Percentiles rank a stretch among this genome's conserved stretches.
Evolutionary conservation across 2,329 filamentous ascomycete genomes (phyloP).

Genomic region (Penicillium sp.): DNA sequence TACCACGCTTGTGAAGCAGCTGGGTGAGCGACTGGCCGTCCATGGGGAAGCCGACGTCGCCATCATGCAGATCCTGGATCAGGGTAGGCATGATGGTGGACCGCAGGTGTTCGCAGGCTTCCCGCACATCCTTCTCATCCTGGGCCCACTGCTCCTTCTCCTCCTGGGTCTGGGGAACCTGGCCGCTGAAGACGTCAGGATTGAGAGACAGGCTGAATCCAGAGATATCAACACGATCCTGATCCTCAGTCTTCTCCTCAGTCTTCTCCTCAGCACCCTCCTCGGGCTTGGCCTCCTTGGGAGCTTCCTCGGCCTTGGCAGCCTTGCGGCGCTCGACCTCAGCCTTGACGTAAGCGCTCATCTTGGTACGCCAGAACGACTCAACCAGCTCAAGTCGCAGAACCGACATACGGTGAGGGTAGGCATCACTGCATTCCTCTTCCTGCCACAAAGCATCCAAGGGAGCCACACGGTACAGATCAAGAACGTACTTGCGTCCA

Average conservation of each 20-base stretch:
- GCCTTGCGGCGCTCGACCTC: constrained; percentile 68
- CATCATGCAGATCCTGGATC: constrained; percentile 82
- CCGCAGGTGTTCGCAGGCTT: constrained; percentile 76
- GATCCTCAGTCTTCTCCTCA: constrained; percentile 42
- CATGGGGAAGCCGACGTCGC: constrained; percentile 97
- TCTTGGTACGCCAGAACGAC: constrained; percentile 77
- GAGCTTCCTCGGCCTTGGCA: constrained; percentile 42
- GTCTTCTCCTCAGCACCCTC: constrained; percentile 53
- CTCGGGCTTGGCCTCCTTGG: constrained; percentile 35
- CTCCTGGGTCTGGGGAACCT: constrained; percentile 82
- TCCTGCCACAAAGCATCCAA: constrained; percentile 91
- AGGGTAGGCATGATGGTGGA: constrained; percentile 80
- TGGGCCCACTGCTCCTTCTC: constrained; percentile 81
- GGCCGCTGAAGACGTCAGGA: constrained; percentile 92
- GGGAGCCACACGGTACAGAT: constrained; percentile 91
- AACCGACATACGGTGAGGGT: constrained; percentile 96
- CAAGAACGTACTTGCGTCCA: constrained; percentile 94
- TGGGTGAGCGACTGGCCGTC: constrained; percentile 89
- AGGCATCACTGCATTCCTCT: constrained; percentile 63
- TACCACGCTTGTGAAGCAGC: constrained; percentile 92
- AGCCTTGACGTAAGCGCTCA: constrained; percentile 82
- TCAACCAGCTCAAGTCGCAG: constrained; percentile 89
- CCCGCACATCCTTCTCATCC: constrained; percentile 86
- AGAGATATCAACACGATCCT: constrained; percentile 79
- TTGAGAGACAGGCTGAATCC: constrained; percentile 88